Conservation (phyloP, 2,329 filamentous ascomycete species). For the Fusarium sp. region DNA sequence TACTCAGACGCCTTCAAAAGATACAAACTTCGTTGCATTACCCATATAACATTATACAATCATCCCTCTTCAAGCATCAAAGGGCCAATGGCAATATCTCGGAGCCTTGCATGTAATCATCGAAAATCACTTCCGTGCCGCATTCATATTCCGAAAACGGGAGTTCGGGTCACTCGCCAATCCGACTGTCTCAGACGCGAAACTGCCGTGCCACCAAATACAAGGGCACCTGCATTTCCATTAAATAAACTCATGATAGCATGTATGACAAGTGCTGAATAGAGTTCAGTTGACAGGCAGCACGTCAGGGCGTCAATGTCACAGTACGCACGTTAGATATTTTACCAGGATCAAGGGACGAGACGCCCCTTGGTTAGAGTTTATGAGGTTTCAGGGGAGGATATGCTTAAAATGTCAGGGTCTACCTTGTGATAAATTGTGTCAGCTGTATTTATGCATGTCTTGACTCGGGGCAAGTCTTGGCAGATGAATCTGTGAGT, state of each 20-base stretch:
- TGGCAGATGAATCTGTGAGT: neutral
- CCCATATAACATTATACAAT: too few species aligned
- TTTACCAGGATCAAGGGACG: slow-evolving; percentile 2
- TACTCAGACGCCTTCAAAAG: neutral
- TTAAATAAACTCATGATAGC: neutral
- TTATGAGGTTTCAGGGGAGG: neutral
- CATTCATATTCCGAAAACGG: neutral
- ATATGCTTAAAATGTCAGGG: neutral
- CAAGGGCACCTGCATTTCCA: neutral
- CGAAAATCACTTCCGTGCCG: neutral
- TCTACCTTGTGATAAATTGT: neutral
- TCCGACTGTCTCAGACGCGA: neutral
- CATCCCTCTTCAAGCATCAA: neutral
- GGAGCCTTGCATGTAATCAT: neutral
- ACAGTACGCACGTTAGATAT: neutral
- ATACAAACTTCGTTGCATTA: neutral
- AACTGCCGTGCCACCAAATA: neutral
- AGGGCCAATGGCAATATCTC: neutral
- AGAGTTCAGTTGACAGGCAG: neutral
- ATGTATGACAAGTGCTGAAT: neutral
- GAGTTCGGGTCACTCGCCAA: neutral
- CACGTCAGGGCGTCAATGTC: neutral
- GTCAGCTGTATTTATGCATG: neutral
- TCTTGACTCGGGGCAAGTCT: neutral
- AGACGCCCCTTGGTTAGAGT: neutral